phyloP scores from a whole-genome alignment of 352 stramenopile species.

The Globisporangium cederbergense region DNA sequence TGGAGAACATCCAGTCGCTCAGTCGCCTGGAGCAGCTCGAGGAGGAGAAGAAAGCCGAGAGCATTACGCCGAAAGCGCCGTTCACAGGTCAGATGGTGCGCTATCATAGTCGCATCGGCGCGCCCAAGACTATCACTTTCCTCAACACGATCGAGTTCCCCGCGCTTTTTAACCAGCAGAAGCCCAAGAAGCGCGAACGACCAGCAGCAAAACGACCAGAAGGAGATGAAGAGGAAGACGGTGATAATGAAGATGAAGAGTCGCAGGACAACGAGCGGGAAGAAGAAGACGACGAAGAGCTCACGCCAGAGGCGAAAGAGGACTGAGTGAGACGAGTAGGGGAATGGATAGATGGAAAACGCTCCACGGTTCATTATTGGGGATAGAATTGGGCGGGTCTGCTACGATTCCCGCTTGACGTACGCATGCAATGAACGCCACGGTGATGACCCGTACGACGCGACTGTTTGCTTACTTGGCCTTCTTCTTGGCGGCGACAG shows the following conservation, averaged over 20 bases:
- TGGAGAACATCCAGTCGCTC: conserved; percentile 79
- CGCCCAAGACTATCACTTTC: conserved; percentile 80
- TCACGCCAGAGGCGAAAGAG: conserved; percentile 1
- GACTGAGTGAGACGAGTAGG: neutral
- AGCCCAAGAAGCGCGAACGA: conserved; percentile 52
- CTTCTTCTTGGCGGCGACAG: conserved; percentile 66
- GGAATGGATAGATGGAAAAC: neutral
- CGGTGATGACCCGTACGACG: neutral
- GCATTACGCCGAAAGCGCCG: conserved; percentile 58
- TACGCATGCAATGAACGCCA: neutral
- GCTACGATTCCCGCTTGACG: neutral
- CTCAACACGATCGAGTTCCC: conserved; percentile 68
- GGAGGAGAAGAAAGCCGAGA: conserved; percentile 79
- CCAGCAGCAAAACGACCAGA: conserved; percentile 31
- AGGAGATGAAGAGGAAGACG: conserved; percentile 27
- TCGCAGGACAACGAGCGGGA: neutral
- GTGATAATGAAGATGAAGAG: conserved; percentile 29
- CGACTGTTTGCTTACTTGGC: conserved; percentile 28
- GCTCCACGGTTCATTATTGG: neutral
- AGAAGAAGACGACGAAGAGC: neutral
- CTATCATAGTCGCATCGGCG: conserved; percentile 58
- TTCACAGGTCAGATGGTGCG: conserved; percentile 67
- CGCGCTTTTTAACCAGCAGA: conserved; percentile 58
- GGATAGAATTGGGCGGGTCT: neutral
- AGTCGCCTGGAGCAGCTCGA: conserved; percentile 75